Conservation (phyloP, 768 basidiomycete genomes). For the Amanita muscaria region DNA sequence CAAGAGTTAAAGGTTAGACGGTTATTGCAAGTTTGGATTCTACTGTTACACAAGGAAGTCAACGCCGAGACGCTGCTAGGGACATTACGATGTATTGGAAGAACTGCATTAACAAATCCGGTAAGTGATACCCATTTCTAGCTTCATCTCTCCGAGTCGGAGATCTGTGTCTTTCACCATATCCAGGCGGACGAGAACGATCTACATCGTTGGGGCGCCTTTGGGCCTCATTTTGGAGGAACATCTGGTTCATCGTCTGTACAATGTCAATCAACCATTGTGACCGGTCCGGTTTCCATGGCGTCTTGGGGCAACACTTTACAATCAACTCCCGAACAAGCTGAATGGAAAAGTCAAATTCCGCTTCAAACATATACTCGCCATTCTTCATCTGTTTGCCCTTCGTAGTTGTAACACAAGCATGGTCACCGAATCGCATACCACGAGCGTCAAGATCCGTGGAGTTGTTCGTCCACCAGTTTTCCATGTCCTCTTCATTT, state of each 20-base stretch:
- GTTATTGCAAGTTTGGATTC: no score
- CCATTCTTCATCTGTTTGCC: constrained; percentile 13
- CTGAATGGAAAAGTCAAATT: constrained; percentile 13
- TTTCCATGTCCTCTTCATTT: constrained; percentile 28
- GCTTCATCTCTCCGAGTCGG: no score
- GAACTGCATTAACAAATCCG: no score
- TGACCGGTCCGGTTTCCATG: constrained; percentile 4
- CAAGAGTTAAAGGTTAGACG: no score
- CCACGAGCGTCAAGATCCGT: constrained; percentile 18
- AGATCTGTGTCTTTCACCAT: no score
- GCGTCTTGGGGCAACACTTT: not conserved
- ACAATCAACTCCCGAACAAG: constrained; percentile 9
- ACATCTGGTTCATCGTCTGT: constrained; percentile 2
- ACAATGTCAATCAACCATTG: not conserved
- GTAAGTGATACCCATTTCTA: no score
- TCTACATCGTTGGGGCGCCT: no score
- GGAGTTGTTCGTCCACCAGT: constrained; percentile 28
- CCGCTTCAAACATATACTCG: constrained; percentile 14
- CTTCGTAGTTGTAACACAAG: constrained; percentile 20
- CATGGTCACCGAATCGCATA: constrained; percentile 27
- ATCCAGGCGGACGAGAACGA: no score
- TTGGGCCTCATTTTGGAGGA: not conserved
- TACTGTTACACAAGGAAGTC: no score
- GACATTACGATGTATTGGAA: no score
- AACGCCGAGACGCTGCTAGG: no score